Evolutionary conservation across 768 basidiomycete genomes (phyloP), one percentile per base, ranked within the genome.

Genomic region (Lactifluus rugatus): DNA sequence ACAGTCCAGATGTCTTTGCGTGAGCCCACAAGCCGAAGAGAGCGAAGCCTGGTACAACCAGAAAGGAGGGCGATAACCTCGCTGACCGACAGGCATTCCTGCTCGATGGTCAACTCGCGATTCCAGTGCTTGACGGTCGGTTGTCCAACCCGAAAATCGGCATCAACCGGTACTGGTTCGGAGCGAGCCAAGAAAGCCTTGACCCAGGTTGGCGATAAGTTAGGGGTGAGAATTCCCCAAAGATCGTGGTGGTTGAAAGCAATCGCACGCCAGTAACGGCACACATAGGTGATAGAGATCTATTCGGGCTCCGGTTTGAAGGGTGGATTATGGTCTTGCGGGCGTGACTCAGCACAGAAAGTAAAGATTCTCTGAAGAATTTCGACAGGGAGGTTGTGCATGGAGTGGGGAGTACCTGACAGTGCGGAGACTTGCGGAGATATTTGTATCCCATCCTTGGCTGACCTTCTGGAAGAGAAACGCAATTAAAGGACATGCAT

Each of bases 211-310:
- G 36, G 41, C 25, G 53, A 60, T 28, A 60, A 17, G 23, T 55
- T 60, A 1, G 58, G 58, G 34, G 52, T 55, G 34, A 61, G 52
- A 9, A n/a, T n/a, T 9, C 42, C 47, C 60, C 60, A 61, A 11
- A 61, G 60, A 17, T 44, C 47, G 16, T 44, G 54, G 36, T 61
- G 56, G 31, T 41, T 48, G 50, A 61, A 45, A n/a, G 56, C 49
- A 41, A 48, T 37, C 14, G 36, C 45, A 21, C 60, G 60, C 60
- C 60, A n/a, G n/a, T n/a, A n/a, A n/a, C n/a, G n/a, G n/a, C n/a
- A n/a, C n/a, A n/a, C n/a, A n/a, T n/a, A n/a, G 58, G 60, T 61
- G 36, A 61, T 46, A 9, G 31, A 7, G 26, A 61, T 61, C 60
- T 56, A 61, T 23, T 52, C 56, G 28, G 58, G 58, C 23, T 45